Percentiles rank a stretch among this genome's conserved stretches.
Evolutionary conservation across 192 early-diverging fungal species (phyloP).

Genomic region (Coemansia nantahalensis): DNA sequence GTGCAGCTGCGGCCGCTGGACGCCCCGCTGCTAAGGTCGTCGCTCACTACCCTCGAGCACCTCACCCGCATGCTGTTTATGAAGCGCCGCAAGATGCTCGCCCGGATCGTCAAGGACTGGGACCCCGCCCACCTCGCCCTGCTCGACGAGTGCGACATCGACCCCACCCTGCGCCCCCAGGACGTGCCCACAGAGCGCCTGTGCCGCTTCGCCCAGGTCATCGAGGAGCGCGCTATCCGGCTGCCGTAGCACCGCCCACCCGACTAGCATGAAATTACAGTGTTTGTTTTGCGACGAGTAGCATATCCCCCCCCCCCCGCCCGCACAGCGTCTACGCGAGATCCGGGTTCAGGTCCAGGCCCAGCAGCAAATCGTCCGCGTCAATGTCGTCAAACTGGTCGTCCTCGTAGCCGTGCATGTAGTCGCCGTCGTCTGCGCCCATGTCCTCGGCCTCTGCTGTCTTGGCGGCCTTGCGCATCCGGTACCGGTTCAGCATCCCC

Average conservation of each 20-base stretch:
- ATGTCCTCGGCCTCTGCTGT: slow-evolving; percentile 9
- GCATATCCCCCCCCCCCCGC: too few species aligned
- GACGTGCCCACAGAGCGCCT: slow-evolving; percentile 63
- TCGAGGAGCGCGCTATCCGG: slow-evolving; percentile 41
- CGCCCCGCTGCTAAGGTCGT: slow-evolving; percentile 47
- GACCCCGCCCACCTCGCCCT: slow-evolving; percentile 35
- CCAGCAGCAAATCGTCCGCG: slow-evolving; percentile 46
- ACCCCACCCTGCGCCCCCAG: slow-evolving; percentile 60
- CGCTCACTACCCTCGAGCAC: slow-evolving; percentile 59
- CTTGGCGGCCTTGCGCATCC: slow-evolving; percentile 17
- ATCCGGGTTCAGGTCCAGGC: slow-evolving; percentile 54
- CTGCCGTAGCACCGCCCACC: slow-evolving; percentile 12
- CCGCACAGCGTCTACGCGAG: too few species aligned
- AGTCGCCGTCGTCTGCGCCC: slow-evolving; percentile 27
- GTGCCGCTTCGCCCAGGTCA: slow-evolving; percentile 56
- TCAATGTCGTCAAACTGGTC: slow-evolving; percentile 43
- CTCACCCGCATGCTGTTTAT: slow-evolving; percentile 64
- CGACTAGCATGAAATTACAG: too few species aligned
- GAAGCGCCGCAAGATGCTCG: slow-evolving; percentile 67
- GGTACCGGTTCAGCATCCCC: slow-evolving; percentile 46
- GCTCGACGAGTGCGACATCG: slow-evolving; percentile 54
- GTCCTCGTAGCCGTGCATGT: slow-evolving; percentile 26
- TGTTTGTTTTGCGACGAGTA: too few species aligned
- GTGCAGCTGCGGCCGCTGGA: slow-evolving; percentile 62
- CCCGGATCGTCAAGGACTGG: slow-evolving; percentile 59